phyloP scores from a whole-genome alignment of 176 grass and related monocot genomes.

The Rhynchospora breviuscula region DNA sequence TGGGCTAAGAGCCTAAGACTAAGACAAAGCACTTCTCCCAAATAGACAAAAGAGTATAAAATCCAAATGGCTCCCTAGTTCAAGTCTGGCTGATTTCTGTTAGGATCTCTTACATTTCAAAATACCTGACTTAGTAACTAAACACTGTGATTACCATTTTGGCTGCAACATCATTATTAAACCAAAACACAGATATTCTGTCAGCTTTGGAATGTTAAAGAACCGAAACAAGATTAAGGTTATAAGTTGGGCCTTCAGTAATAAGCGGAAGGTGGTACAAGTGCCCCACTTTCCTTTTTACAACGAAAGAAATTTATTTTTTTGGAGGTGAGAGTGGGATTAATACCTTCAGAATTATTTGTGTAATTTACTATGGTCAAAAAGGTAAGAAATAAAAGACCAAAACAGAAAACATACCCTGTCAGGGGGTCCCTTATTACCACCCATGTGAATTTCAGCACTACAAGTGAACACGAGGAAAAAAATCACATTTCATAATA shows the following conservation, averaged over 20 bases:
- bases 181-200: neutral
- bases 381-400: neutral
- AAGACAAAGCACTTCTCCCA: neutral
- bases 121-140: neutral
- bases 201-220: conserved; percentile 20
- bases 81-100: neutral
- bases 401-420: conserved; percentile 42
- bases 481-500: conserved; percentile 10
- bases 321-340: neutral
- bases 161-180: neutral
- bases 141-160: neutral
- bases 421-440: conserved; percentile 80
- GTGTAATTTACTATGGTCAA: neutral
- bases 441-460: conserved; percentile 84
- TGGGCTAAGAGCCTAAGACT: neutral
- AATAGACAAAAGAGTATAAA: neutral
- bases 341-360: neutral
- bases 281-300: too few relatives aligned
- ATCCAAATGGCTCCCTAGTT: neutral
- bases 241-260: neutral
- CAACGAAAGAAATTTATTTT: neutral
- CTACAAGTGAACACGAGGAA: conserved; percentile 36
- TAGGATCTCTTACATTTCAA: neutral
- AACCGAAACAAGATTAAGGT: neutral
- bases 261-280: neutral